phyloP scores from a whole-genome alignment of 208 protist species.

The Acanthamoeba sp. region DNA sequence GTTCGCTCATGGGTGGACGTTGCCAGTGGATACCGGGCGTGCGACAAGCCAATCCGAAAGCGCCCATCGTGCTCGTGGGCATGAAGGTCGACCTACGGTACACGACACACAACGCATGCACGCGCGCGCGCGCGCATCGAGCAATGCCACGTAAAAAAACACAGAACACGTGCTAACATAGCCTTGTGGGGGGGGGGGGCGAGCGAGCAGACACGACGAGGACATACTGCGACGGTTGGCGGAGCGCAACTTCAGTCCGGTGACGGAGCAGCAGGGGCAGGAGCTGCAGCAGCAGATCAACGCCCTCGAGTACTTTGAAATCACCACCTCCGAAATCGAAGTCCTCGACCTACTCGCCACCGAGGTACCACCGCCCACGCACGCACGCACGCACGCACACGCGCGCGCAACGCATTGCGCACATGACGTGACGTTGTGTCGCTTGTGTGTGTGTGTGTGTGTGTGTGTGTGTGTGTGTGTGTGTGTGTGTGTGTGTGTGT shows the following conservation, averaged over 20 bases:
- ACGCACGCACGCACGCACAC: background rate
- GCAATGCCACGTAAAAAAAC: too few species aligned
- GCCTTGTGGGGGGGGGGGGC: too few species aligned
- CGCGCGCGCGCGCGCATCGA: too few species aligned
- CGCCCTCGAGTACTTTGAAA: conserved; percentile 70
- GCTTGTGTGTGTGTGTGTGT: too few species aligned
- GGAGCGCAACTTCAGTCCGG: conserved; percentile 61
- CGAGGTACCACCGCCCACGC: background rate
- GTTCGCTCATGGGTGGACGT: background rate
- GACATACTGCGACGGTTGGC: conserved; percentile 38
- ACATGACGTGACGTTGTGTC: background rate
- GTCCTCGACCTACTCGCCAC: conserved; percentile 66
- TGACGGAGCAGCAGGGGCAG: conserved; percentile 65
- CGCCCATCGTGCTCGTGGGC: conserved; percentile 63
- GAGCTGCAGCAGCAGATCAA: conserved; percentile 72
- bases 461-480: too few species aligned
- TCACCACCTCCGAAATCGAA: conserved; percentile 66
- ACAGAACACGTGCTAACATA: too few species aligned
- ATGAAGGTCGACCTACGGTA: conserved; percentile 72
- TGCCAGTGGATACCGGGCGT: conserved; percentile 50
- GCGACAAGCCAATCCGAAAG: conserved; percentile 57
- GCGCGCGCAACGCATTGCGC: background rate
- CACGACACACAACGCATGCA: too few species aligned
- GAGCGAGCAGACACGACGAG: conserved; percentile 2
- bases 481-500: too few species aligned